Base-by-base conservation (phyloP, 106 monocot genomes). In the Hemerocallis citrina region DNA sequence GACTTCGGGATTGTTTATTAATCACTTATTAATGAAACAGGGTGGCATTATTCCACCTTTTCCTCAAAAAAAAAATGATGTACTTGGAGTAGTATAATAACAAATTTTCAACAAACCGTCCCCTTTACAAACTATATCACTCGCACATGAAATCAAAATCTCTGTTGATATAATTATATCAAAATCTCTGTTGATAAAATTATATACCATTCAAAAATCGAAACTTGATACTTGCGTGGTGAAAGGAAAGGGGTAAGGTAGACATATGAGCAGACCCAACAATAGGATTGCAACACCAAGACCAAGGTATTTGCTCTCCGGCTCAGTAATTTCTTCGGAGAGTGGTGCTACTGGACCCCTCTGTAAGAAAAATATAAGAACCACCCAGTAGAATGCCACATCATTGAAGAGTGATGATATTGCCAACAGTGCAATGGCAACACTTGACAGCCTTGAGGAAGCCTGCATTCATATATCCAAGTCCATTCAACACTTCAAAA, bases 181-280 rank as follows among this genome's bases (percentile, higher is more conserved):
- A n/a, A n/a, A n/a, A n/a, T n/a, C n/a, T n/a, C n/a, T n/a, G n/a
- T n/a, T n/a, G n/a, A n/a, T n/a, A n/a, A n/a, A n/a, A n/a, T n/a
- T n/a, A n/a, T n/a, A n/a, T n/a, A n/a, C n/a, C n/a, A n/a, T n/a
- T 83, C 71, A 86, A 40, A 89, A 42, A 75, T 86, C 80, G 61
- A 84, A 51, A 69, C 21, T 71, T 11, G 71, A 8, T 68, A 55
- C 81, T 11, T 61, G 55, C 3, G 56, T 61, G 21, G 50, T 45
- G 61, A 98, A 98, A 51, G 96, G 77, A 70, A 98, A 90, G 12
- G 96, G 96, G 57, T 87, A 98, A 33, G 96, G 96, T 55, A 85
- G 20, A 56, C 86, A 91, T 8, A 98, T 46, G 5, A 91, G 86
- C 65, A 98, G 70, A 6, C 90, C 90, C 33, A 98, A 35, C 12